Base-by-base conservation (phyloP, 2,329 filamentous ascomycete species). In the Aphanocladium album region DNA sequence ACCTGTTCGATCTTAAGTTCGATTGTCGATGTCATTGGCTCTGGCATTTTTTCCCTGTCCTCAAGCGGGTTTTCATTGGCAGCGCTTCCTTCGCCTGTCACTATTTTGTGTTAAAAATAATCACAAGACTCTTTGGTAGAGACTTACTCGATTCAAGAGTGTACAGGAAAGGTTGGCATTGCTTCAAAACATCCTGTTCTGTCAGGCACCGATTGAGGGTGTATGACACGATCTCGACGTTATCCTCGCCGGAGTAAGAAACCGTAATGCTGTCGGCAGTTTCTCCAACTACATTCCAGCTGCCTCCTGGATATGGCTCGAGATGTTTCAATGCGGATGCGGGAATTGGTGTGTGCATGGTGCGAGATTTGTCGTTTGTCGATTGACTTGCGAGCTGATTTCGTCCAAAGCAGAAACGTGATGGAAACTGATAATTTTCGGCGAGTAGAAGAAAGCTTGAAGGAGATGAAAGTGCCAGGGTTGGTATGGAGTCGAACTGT, bases 241-340 rank as follows among this genome's bases (percentile, higher is more conserved):
- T 41, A n/a, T 30, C 33, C 9, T 16, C 55, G 3, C 9, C 21
- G 45, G 46, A 47, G 46, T 57, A 57, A 3, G 43, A 49, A 43
- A 57, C 30, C 8, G 35, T 39, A 21, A 57, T 16, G 14, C 27
- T 57, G 35, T 50, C 46, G 11, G 37, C 27, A 7, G 55, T 57
- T 41, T 57, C 55, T 37, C 33, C 46, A 39, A 43, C 23, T 16
- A 57, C 43, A 14, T 21, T 49, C 55, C 55, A 57, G 7, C 5
- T 37, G 2, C 55, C 55, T 6, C 55, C 55, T 39, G 55, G 55
- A 30, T 49, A 57, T 19, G 55, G 55, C 27, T 57, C 55, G 25
- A 57, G 55, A 49, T 57, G 55, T 41, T 57, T 57, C 19, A 57
- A 33, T 12, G 45, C 55, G 17, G 55, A 50, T 49, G 39, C 30